Evolutionary conservation across 1,284 basidiomycete genomes (phyloP).

Genomic region (Rhodotorula sp.): DNA sequence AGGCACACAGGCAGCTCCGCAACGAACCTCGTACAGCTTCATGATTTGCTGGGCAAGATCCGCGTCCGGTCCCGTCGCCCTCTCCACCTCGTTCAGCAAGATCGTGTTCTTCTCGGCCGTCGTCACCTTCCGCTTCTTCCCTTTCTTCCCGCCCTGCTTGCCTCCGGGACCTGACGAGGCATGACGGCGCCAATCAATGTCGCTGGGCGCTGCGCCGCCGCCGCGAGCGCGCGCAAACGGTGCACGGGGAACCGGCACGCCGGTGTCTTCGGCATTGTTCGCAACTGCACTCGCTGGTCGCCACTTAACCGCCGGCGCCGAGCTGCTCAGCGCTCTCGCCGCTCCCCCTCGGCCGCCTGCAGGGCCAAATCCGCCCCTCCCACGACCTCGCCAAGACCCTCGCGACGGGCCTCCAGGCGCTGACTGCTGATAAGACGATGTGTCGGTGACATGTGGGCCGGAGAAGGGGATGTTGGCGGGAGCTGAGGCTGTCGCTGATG

Average conservation of each 20-base stretch:
- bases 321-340: neutral
- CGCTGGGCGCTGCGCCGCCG: neutral
- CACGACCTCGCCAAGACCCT: neutral
- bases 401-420: neutral
- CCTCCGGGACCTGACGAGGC: too few relatives aligned
- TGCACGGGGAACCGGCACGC: neutral
- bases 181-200: neutral
- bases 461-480: neutral
- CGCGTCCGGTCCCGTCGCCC: conserved; percentile 3
- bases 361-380: neutral
- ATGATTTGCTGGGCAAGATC: conserved; percentile 9
- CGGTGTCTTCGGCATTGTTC: neutral
- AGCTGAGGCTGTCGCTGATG: neutral
- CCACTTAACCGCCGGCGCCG: neutral
- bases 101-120: neutral
- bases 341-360: neutral
- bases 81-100: conserved; percentile 2
- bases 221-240: neutral
- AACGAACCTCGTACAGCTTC: conserved; percentile 18
- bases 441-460: neutral
- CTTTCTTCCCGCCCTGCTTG: neutral
- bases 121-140: neutral
- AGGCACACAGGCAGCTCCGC: too few relatives aligned
- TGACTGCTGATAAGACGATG: neutral
- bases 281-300: neutral